Conservation (phyloP, 257 asterid genomes). For the Lavandula angustifolia region DNA sequence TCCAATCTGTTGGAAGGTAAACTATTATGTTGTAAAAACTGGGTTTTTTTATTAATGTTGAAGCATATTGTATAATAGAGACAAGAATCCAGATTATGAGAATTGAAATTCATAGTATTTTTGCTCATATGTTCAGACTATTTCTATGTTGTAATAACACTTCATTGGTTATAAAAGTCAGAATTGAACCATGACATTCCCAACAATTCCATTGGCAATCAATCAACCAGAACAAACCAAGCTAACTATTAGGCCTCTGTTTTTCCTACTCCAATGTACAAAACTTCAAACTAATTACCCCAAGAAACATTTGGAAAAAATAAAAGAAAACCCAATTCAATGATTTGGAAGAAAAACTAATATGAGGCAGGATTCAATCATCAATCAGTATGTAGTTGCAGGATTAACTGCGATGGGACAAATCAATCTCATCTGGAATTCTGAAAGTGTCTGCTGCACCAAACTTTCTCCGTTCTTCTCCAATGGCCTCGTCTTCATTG, state of each 20-base stretch:
- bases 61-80: slow-evolving; percentile 20
- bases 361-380: too few relatives aligned
- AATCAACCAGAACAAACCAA: slow-evolving; percentile 4
- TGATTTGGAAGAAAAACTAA: not conserved
- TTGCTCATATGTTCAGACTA: slow-evolving; percentile 19
- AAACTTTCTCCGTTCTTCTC: slow-evolving; percentile 72
- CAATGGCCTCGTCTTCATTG: slow-evolving; percentile 42
- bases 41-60: slow-evolving; percentile 5
- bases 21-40: slow-evolving; percentile 9
- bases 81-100: not conserved
- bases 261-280: slow-evolving; percentile 15
- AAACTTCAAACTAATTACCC: not conserved
- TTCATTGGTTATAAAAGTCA: not conserved
- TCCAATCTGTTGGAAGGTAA: slow-evolving; percentile 43
- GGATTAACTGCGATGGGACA: slow-evolving; percentile 62
- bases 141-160: slow-evolving; percentile 11
- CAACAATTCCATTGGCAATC: not conserved
- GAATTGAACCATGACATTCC: not conserved
- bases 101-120: slow-evolving; percentile 9
- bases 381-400: not conserved
- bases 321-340: not conserved
- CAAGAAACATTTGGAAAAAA: not conserved
- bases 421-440: slow-evolving; percentile 77
- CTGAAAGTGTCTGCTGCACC: slow-evolving; percentile 90
- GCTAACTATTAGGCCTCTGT: not conserved